Evolutionary conservation across 2,329 filamentous ascomycete genomes (phyloP).

Genomic region (Fusarium sulawesiense): DNA sequence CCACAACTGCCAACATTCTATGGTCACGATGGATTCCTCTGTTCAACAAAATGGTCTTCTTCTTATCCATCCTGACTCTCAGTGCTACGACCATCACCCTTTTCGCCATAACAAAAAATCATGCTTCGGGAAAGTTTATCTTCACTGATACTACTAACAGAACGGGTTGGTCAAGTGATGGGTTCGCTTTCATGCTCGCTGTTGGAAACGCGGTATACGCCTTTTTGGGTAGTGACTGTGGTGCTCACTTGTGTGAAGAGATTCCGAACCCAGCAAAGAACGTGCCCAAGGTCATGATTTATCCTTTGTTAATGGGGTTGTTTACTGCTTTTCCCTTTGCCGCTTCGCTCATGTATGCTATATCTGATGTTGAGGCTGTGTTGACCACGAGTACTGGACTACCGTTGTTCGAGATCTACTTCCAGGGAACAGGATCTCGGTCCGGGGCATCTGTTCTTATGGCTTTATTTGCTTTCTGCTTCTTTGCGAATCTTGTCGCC

Average conservation of each 20-base stretch:
- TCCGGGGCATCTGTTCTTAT: constrained; percentile 30
- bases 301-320: constrained; percentile 36
- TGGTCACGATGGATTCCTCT: constrained; percentile 45
- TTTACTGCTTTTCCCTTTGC: constrained; percentile 40
- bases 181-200: constrained; percentile 28
- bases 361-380: constrained; percentile 27
- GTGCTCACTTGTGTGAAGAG: constrained; percentile 42
- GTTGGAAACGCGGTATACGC: constrained; percentile 32
- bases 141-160: constrained; percentile 28
- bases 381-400: constrained; percentile 27
- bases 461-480: constrained; percentile 38
- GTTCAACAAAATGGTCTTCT: constrained; percentile 32
- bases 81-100: constrained; percentile 23
- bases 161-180: constrained; percentile 31
- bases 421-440: constrained; percentile 30
- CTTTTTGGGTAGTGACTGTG: constrained; percentile 40
- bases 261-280: constrained; percentile 41
- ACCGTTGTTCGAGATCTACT: constrained; percentile 40
- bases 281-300: constrained; percentile 40
- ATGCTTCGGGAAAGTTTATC: constrained; percentile 18
- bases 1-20: constrained; percentile 72
- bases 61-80: constrained; percentile 18
- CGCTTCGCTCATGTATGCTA: constrained; percentile 28
- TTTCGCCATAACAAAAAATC: constrained; percentile 14
- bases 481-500: constrained; percentile 36